phyloP scores from a whole-genome alignment of 768 basidiomycete species.

The Hirschioporus abietinus region DNA sequence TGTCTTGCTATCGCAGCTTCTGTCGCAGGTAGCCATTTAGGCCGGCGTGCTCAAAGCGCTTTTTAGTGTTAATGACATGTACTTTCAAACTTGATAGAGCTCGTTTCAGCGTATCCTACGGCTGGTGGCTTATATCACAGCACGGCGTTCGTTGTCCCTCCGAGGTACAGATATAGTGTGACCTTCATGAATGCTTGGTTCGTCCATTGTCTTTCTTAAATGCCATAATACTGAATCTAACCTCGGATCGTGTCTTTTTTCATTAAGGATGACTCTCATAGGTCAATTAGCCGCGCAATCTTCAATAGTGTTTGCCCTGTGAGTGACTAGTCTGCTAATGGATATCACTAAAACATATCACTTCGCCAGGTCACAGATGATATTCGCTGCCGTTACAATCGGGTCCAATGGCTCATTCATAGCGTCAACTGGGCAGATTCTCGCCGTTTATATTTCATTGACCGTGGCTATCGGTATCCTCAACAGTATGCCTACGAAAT shows the following conservation, averaged over 20 bases:
- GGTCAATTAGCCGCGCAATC: slow-evolving; percentile 24
- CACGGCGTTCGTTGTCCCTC: slow-evolving; percentile 31
- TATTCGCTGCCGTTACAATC: slow-evolving; percentile 24
- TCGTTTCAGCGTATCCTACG: slow-evolving; percentile 36
- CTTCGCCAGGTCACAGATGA: slow-evolving; percentile 22
- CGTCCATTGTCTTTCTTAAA: slow-evolving; percentile 17
- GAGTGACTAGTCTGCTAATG: not conserved
- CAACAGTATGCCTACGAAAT: slow-evolving; percentile 31
- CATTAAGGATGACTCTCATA: slow-evolving; percentile 26
- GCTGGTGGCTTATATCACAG: slow-evolving; percentile 37
- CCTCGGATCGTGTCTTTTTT: not conserved
- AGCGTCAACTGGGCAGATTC: slow-evolving; percentile 33
- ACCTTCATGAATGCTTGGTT: slow-evolving; percentile 33
- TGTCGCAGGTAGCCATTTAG: not conserved
- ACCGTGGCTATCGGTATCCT: slow-evolving; percentile 36
- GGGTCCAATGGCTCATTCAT: slow-evolving; percentile 25
- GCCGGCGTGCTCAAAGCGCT: slow-evolving; percentile 2
- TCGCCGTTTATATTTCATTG: slow-evolving; percentile 35
- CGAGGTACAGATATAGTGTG: slow-evolving; percentile 24
- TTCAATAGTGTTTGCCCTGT: slow-evolving; percentile 27
- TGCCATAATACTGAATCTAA: not conserved
- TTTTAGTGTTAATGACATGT: slow-evolving; percentile 15
- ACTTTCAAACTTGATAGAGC: slow-evolving; percentile 20
- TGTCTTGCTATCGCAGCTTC: slow-evolving; percentile 8
- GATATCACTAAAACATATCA: not conserved